phyloP scores from a whole-genome alignment of 768 basidiomycete species.

The Hebeloma cylindrosporum region DNA sequence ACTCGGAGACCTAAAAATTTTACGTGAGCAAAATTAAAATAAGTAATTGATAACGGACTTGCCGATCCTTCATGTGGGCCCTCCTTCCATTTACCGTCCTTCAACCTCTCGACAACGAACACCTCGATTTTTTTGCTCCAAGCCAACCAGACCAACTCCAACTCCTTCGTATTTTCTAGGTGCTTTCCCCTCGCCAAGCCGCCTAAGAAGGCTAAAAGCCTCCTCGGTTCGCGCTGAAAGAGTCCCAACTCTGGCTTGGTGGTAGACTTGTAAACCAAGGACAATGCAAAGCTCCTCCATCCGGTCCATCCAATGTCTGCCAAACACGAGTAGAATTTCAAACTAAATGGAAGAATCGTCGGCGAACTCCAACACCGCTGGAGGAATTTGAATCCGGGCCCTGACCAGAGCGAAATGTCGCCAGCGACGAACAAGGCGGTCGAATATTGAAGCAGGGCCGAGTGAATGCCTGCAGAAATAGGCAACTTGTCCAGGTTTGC shows the following conservation, averaged over 20 bases:
- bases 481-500: slow-evolving; percentile 31
- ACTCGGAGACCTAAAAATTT: slow-evolving; percentile 42
- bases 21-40: slow-evolving; percentile 1
- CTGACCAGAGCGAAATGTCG: slow-evolving; percentile 51
- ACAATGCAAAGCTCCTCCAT: slow-evolving; percentile 70
- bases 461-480: slow-evolving; percentile 27
- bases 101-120: slow-evolving; percentile 46
- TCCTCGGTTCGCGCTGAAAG: slow-evolving; percentile 41
- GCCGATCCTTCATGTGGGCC: slow-evolving; percentile 40
- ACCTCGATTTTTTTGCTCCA: slow-evolving; percentile 57
- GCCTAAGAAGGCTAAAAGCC: slow-evolving; percentile 50
- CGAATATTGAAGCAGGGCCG: slow-evolving; percentile 39
- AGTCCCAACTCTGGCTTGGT: slow-evolving; percentile 34
- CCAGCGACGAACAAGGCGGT: slow-evolving; percentile 41
- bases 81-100: slow-evolving; percentile 38
- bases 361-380: slow-evolving; percentile 45
- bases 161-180: slow-evolving; percentile 40
- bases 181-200: slow-evolving; percentile 47
- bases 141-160: slow-evolving; percentile 58
- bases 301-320: slow-evolving; percentile 72
- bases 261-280: slow-evolving; percentile 54
- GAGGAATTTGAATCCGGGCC: slow-evolving; percentile 55
- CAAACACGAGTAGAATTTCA: slow-evolving; percentile 59
- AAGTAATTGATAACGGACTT: slow-evolving; percentile 14
- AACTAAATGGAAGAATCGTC: slow-evolving; percentile 38